Evolutionary conservation across 2,329 filamentous ascomycete species (phyloP), one percentile per base, ranked within the genome.

Genomic region (Gremmenia infestans): DNA sequence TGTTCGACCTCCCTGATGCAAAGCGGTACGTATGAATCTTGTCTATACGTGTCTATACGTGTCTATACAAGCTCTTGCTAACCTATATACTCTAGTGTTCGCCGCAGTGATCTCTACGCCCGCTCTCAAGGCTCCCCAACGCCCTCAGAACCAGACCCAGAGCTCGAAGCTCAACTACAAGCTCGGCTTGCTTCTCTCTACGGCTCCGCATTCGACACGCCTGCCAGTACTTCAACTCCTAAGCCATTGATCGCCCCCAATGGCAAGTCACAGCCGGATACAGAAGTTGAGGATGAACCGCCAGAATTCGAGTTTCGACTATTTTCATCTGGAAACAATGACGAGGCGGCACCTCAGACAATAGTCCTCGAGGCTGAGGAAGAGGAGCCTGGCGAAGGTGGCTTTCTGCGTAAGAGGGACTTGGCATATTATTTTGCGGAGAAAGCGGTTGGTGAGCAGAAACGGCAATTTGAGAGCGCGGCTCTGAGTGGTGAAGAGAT

Each of bases 241-340:
- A 9, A n/a, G 1, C 22, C 22, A 25, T 4, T 6, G 5, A 9
- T 12, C 15, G 7, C 15, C 12, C 14, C 45, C 5, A 35, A 32
- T 35, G 45, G 14, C 2, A 17, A 48, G 8, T 6, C 14, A 6
- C 45, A 48, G 45, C 22, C 45, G 22, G 23, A n/a, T 17, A 2
- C 25, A 8, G 2, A 60, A 64, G 59, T 56, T 6, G 64, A 71
- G 14, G 58, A 65, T 4, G 55, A 61, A 3, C 37, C 76, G 48
- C 75, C 76, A 52, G 63, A 58, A 51, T 85, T 83, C 60, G 74
- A 78, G 53, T 86, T 86, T 65, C 75, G 80, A 8, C 75, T 86
- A 28, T 86, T 86, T 66, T 61, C 65, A 4, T 53, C 55, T 36
- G 76, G 46, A 70, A 48, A 48, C n/a, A 47, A 15, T 37, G 39